Conservation (phyloP, 2,329 filamentous ascomycete species). For the Sarocladiaceae sp. region DNA sequence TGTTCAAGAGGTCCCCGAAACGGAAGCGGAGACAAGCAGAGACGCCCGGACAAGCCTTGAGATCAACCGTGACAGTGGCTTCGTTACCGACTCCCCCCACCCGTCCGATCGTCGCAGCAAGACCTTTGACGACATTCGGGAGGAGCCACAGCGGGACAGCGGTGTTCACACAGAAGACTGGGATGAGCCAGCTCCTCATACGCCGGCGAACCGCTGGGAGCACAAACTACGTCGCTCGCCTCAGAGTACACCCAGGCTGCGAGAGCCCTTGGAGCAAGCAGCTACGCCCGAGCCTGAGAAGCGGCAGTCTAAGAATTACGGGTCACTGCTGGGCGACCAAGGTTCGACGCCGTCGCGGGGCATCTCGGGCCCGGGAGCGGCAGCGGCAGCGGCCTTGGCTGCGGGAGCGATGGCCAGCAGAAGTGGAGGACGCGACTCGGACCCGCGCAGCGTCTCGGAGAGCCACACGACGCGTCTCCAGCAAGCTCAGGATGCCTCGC, state of each 20-base stretch:
- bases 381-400: conserved; percentile 13
- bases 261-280: conserved; percentile 29
- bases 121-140: conserved; percentile 18
- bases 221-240: conserved; percentile 25
- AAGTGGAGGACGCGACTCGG: conserved; percentile 1
- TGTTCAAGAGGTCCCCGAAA: conserved; percentile 45
- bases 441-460: conserved; percentile 32
- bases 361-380: conserved; percentile 6
- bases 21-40: conserved; percentile 27
- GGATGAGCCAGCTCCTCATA: conserved; percentile 24
- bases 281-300: conserved; percentile 34
- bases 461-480: conserved; percentile 5
- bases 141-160: conserved; percentile 44
- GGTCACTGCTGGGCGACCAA: background rate
- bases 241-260: conserved; percentile 31
- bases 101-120: conserved; percentile 29
- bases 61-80: conserved; percentile 28
- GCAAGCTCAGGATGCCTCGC: conserved; percentile 1
- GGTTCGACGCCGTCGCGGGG: conserved; percentile 4
- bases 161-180: conserved; percentile 48
- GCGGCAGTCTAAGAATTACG: conserved; percentile 13
- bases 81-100: conserved; percentile 35
- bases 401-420: conserved; percentile 10
- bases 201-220: conserved; percentile 17
- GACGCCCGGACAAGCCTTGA: conserved; percentile 24